Base-by-base conservation (phyloP, 2,329 filamentous ascomycete species). In the Penicillium digitatum region DNA sequence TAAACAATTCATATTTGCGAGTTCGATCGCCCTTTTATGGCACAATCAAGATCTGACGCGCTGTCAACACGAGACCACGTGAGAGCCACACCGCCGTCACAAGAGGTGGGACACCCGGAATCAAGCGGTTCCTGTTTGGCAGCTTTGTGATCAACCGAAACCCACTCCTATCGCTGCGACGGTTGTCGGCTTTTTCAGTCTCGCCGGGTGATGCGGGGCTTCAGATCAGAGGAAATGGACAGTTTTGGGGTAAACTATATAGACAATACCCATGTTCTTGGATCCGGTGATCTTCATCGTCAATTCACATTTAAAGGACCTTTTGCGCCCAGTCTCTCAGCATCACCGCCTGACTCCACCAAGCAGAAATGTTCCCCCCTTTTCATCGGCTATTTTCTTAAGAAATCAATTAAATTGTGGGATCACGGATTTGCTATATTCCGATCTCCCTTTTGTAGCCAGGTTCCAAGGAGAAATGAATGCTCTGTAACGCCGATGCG, bases 21-120 rank as follows among this genome's bases (percentile, higher is more conserved):
- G 39, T 31, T 18, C 51, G 64, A 62, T 65, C 43, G 60, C 63
- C 56, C 20, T 12, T 31, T 35, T 27, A 47, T 29, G 31, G 10
- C 40, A 31, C 32, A 39, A 55, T 53, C 52, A 44, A 54, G 55
- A 43, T 56, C 45, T 18, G 46, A 65, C 63, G 63, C 63, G 63
- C 57, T 57, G 56, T 48, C 52, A 20, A 64, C 63, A 55, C 63
- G 62, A 55, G n/a, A 52, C 56, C 63, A 65, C 63, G 63, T 65
- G 63, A 65, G 55, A 62, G 45, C 54, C 48, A 62, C 56, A 64
- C 62, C 62, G 61, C 58, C 52, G 50, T 50, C 57, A 45, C 51
- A 26, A 54, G 51, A 53, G 51, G 51, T 54, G 51, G 51, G 51
- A 54, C 51, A 39, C 55, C 56, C 58, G 62, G 57, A 55, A 59